Conservation (phyloP, 1,139 yeast species). For the Geotrichum bryndzae region DNA sequence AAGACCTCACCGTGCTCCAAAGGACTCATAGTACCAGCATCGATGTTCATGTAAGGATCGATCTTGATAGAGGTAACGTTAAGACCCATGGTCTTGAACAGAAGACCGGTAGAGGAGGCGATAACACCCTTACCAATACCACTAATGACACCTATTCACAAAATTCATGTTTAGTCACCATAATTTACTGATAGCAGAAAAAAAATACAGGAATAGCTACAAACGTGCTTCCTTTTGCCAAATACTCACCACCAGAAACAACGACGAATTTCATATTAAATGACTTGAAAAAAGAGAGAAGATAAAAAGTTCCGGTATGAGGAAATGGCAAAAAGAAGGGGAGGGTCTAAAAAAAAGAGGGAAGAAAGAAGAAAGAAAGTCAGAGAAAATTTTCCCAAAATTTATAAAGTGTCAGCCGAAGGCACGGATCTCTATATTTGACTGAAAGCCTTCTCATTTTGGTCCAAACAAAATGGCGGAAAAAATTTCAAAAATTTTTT, state of each 20-base stretch:
- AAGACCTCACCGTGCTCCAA: constrained; percentile 98
- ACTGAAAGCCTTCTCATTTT: neutral
- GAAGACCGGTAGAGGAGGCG: constrained; percentile 93
- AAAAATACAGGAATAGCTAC: constrained; percentile 5
- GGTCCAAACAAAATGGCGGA: neutral
- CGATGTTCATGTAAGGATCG: constrained; percentile 98
- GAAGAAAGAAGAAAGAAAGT: constrained; percentile 3
- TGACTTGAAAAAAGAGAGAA: neutral
- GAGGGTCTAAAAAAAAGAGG: constrained; percentile 4
- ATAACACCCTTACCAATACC: constrained; percentile 98
- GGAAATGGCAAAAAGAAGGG: constrained; percentile 17
- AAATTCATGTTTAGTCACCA: constrained; percentile 58
- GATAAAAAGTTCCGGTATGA: constrained; percentile 14
- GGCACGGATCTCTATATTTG: neutral
- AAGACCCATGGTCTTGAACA: constrained; percentile 87
- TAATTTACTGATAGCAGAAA: neutral
- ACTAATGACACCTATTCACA: constrained; percentile 75
- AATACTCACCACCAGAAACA: constrained; percentile 75
- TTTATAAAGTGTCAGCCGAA: neutral
- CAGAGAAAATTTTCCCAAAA: neutral
- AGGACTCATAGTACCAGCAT: constrained; percentile 99
- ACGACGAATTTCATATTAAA: constrained; percentile 91
- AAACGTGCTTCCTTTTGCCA: constrained; percentile 13
- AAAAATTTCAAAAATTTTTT: neutral
- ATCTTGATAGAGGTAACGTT: constrained; percentile 96